These are phyloP conservation scores for Neurospora sp. DNA, from an alignment of 495 filamentous ascomycete genomes.

Conservation along the genomic window DNA sequence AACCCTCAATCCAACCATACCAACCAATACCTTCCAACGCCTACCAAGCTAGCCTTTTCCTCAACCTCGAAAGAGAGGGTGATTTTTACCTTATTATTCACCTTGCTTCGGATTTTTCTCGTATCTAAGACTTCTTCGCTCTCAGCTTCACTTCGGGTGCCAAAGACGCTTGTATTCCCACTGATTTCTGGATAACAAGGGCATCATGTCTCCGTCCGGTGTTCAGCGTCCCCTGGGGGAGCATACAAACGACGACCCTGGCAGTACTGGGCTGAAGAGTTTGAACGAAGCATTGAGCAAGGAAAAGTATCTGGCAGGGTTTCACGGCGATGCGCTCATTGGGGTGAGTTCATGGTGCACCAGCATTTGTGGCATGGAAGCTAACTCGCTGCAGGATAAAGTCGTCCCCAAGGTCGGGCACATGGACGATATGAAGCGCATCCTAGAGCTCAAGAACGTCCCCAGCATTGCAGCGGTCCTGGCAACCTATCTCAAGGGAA, in stretches of 20 bases:
- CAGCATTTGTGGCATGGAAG: neutral
- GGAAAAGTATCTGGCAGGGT: neutral
- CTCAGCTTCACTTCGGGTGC: no score
- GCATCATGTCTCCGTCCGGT: neutral
- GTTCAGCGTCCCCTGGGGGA: neutral
- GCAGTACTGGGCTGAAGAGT: neutral
- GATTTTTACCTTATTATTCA: neutral
- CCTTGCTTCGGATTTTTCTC: no score
- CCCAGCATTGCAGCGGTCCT: neutral
- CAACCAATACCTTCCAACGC: no score
- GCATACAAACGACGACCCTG: neutral
- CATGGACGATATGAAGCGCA: neutral
- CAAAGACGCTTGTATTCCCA: no score
- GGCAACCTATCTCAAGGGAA: neutral
- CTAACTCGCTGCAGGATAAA: neutral
- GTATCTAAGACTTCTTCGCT: no score
- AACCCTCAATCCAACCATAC: no score
- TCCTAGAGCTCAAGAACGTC: neutral
- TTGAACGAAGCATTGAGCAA: neutral
- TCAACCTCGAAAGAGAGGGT: neutral
- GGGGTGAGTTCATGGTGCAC: neutral
- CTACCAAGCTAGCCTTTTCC: no score
- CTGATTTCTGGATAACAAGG: no score
- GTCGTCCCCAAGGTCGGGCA: neutral
- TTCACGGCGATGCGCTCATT: constrained; percentile 5